Conservation (phyloP, 306 rosid species). For the Castanea crenata region DNA sequence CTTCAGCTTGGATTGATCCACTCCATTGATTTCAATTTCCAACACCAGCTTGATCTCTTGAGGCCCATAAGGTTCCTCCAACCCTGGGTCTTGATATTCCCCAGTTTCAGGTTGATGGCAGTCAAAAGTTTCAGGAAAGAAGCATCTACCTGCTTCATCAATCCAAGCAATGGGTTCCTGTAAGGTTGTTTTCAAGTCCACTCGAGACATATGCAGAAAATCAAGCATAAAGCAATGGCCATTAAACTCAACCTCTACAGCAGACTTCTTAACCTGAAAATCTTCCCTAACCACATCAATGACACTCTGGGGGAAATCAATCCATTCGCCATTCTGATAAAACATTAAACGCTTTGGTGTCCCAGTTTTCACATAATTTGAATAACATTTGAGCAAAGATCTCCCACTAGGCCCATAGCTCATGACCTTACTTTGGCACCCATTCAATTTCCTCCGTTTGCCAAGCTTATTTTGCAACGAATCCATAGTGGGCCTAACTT, state of each 20-base stretch:
- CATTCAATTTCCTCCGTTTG: constrained; percentile 51
- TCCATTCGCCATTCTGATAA: constrained; percentile 69
- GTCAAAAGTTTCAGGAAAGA: constrained; percentile 68
- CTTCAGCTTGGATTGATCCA: constrained; percentile 36
- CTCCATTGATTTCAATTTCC: constrained; percentile 78
- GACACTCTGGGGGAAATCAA: constrained; percentile 56
- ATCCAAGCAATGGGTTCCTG: constrained; percentile 86
- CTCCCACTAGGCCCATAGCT: constrained; percentile 30
- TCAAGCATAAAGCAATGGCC: constrained; percentile 58
- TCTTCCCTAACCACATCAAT: constrained; percentile 62
- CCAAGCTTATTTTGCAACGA: constrained; percentile 24
- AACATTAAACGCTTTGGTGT: constrained; percentile 74
- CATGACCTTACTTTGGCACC: constrained; percentile 22
- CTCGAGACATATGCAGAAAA: constrained; percentile 73
- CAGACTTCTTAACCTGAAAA: constrained; percentile 58
- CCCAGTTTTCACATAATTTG: constrained; percentile 64
- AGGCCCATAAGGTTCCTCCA: constrained; percentile 40
- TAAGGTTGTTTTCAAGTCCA: constrained; percentile 69
- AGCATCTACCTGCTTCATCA: constrained; percentile 75
- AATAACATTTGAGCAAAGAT: constrained; percentile 49
- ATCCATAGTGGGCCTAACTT: constrained; percentile 29
- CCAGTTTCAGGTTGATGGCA: constrained; percentile 24
- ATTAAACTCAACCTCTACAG: constrained; percentile 59
- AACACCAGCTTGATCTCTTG: constrained; percentile 63
- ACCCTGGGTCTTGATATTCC: constrained; percentile 19